Percentiles rank a stretch among this genome's conserved stretches.
Evolutionary conservation across 768 basidiomycete species (phyloP).

Genomic region (Ephemerocybe angulata): DNA sequence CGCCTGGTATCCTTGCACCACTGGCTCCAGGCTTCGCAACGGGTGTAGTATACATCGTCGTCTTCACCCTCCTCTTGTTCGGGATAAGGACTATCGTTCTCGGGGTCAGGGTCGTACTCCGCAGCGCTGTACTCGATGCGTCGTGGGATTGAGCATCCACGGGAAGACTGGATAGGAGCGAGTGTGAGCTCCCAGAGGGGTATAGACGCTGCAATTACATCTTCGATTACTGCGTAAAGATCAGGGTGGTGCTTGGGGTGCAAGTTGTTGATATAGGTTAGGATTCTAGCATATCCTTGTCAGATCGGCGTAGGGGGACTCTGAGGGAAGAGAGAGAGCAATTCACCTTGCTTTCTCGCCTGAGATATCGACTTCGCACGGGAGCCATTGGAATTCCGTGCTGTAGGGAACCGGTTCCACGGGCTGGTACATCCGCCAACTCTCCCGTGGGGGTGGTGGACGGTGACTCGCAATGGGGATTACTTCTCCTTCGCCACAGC

Average conservation of each 20-base stretch:
- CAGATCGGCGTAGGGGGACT: not conserved
- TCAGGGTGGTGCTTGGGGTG: slow-evolving; percentile 23
- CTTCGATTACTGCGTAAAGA: slow-evolving; percentile 24
- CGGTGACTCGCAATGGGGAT: not conserved
- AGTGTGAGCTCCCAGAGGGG: slow-evolving; percentile 28
- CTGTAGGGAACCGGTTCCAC: slow-evolving; percentile 5
- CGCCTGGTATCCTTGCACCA: not conserved
- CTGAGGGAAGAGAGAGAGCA: not conserved
- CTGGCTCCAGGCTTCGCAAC: not conserved
- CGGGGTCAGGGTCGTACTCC: not conserved
- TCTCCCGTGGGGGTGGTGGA: too few relatives aligned
- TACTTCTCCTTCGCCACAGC: slow-evolving; percentile 10
- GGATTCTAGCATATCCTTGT: slow-evolving; percentile 13
- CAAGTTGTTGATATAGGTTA: slow-evolving; percentile 39
- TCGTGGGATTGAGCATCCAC: not conserved
- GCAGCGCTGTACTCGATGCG: not conserved
- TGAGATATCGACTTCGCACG: slow-evolving; percentile 17
- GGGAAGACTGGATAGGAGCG: slow-evolving; percentile 10
- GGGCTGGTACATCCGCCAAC: not conserved
- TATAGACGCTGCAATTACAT: slow-evolving; percentile 22
- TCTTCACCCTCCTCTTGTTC: not conserved
- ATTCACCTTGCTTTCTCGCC: slow-evolving; percentile 12
- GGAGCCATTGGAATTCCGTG: slow-evolving; percentile 19
- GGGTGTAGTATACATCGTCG: not conserved
- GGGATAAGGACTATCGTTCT: not conserved